Percentiles rank a stretch among this genome's conserved stretches.
These are phyloP conservation scores for Herpotrichia juniperi DNA, from an alignment of 2,329 filamentous ascomycete species.

Conservation along the genomic window DNA sequence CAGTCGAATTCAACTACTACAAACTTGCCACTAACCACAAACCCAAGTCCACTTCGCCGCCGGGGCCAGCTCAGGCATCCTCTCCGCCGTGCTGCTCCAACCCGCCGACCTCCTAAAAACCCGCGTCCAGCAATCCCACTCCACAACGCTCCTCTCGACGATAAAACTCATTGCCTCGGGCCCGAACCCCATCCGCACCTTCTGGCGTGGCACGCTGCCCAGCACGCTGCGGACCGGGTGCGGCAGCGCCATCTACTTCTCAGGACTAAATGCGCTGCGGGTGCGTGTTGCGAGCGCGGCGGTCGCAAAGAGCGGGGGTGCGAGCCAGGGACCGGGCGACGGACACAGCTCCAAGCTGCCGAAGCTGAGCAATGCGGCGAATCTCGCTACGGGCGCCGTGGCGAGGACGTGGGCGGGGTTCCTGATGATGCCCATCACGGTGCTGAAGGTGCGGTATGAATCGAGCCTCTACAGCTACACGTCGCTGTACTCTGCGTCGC, in stretches of 20 bases:
- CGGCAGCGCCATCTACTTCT: conserved; percentile 94
- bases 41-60: conserved; percentile 82
- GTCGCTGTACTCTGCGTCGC: conserved; percentile 73
- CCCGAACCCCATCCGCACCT: conserved; percentile 69
- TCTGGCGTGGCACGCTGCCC: conserved; percentile 93
- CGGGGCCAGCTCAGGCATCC: conserved; percentile 83
- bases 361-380: conserved; percentile 81
- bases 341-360: conserved; percentile 73
- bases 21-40: not conserved
- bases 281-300: conserved; percentile 64
- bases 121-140: conserved; percentile 85
- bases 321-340: conserved; percentile 9
- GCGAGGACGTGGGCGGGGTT: conserved; percentile 88
- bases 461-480: conserved; percentile 83
- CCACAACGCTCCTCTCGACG: conserved; percentile 69
- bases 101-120: conserved; percentile 97
- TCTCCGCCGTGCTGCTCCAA: conserved; percentile 89
- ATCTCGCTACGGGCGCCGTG: conserved; percentile 81
- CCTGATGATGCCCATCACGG: conserved; percentile 91
- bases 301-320: not conserved
- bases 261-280: conserved; percentile 82
- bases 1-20: not conserved
- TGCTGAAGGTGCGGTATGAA: conserved; percentile 96
- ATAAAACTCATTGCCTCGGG: conserved; percentile 72
- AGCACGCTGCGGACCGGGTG: conserved; percentile 93